A percentile compares a stretch with the other conserved stretches of the same genome.
Evolutionary conservation across 805 yeast species (phyloP).

Genomic region (Torulaspora franciscae): DNA sequence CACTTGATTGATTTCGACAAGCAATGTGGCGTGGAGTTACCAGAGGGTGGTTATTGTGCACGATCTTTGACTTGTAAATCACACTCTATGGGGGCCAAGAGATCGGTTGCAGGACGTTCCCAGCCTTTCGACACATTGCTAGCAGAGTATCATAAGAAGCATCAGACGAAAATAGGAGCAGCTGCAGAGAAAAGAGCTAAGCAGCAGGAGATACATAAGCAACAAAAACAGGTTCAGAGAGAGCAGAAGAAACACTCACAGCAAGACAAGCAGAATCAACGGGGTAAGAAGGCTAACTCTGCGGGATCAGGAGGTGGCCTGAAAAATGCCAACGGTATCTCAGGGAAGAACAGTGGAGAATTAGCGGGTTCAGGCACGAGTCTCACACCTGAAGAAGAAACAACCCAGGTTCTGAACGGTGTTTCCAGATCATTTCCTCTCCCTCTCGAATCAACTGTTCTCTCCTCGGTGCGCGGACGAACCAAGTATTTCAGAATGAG

Average conservation of each 20-base stretch:
- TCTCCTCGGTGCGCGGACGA: slow-evolving; percentile 66
- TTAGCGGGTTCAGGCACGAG: slow-evolving; percentile 25
- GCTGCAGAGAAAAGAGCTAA: slow-evolving; percentile 77
- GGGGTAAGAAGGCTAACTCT: slow-evolving; percentile 11
- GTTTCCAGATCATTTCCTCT: slow-evolving; percentile 72
- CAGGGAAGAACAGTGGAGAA: slow-evolving; percentile 8
- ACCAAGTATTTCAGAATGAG: slow-evolving; percentile 78
- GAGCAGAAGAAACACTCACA: slow-evolving; percentile 29
- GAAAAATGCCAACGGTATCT: slow-evolving; percentile 6
- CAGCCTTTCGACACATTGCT: slow-evolving; percentile 86
- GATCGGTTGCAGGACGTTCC: slow-evolving; percentile 90
- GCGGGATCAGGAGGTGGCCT: slow-evolving; percentile 8
- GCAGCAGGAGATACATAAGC: slow-evolving; percentile 45
- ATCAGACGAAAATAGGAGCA: slow-evolving; percentile 82
- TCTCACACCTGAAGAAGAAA: slow-evolving; percentile 85
- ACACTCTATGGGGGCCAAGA: slow-evolving; percentile 96
- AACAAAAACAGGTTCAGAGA: slow-evolving; percentile 28
- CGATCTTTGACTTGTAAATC: slow-evolving; percentile 94
- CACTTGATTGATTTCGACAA: slow-evolving; percentile 70
- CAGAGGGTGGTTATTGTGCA: slow-evolving; percentile 95
- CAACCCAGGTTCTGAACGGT: slow-evolving; percentile 86
- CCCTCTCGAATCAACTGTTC: slow-evolving; percentile 74
- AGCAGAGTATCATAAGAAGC: slow-evolving; percentile 85
- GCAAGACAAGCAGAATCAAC: slow-evolving; percentile 37
- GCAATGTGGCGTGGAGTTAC: slow-evolving; percentile 93